phyloP scores from a whole-genome alignment of 176 grass and related monocot species.

The Carex littledalei region DNA sequence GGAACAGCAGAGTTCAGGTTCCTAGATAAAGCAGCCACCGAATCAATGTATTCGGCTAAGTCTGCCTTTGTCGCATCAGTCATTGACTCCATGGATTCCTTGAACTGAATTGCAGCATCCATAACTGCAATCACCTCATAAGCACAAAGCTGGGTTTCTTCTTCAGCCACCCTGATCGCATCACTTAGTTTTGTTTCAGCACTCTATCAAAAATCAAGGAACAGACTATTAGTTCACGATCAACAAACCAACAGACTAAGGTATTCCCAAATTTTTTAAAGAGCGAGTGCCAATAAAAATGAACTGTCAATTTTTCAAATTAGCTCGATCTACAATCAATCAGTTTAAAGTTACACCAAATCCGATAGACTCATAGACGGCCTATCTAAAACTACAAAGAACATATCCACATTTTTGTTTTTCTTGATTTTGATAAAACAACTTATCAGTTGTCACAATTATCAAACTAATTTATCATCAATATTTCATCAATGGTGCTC shows the following conservation, averaged over 20 bases:
- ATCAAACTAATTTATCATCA: no score
- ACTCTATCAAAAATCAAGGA: slow-evolving; percentile 26
- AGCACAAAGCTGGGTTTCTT: slow-evolving; percentile 44
- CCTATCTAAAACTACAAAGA: no score
- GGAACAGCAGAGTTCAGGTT: slow-evolving; percentile 18
- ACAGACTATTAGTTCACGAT: background rate
- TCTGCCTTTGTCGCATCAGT: slow-evolving; percentile 34
- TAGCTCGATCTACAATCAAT: no score
- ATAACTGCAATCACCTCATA: slow-evolving; percentile 43
- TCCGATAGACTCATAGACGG: no score
- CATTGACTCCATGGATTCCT: slow-evolving; percentile 50
- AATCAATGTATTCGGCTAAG: slow-evolving; percentile 46
- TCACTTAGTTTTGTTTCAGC: slow-evolving; percentile 40
- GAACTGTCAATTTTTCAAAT: no score
- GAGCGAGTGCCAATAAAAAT: background rate
- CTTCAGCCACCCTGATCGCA: slow-evolving; percentile 16
- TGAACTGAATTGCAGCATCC: slow-evolving; percentile 43
- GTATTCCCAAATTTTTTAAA: background rate
- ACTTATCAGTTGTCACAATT: no score
- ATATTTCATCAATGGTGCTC: no score
- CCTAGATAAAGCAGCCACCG: slow-evolving; percentile 38
- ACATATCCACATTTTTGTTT: no score
- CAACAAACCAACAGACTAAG: background rate
- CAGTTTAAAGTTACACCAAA: no score
- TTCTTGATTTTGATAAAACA: no score